Evolutionary conservation across 2,329 filamentous ascomycete genomes (phyloP).

Genomic region (Xylariaceae sp.): DNA sequence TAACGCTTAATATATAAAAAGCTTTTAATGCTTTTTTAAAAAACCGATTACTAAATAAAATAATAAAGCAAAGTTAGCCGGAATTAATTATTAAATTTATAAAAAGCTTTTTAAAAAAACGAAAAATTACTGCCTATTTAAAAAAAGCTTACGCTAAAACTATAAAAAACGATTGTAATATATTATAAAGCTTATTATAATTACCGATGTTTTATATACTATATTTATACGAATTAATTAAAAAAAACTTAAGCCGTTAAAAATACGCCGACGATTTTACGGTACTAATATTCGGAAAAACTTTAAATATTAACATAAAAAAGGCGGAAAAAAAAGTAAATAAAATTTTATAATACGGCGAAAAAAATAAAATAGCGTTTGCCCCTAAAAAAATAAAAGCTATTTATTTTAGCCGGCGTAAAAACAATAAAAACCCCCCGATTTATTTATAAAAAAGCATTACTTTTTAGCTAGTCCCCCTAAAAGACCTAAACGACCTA

Average conservation of each 20-base stretch:
- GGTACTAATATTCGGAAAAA: constrained; percentile 4
- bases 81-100: constrained; percentile 1
- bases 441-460: not conserved
- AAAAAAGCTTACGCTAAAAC: not conserved
- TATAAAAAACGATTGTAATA: constrained; percentile 3
- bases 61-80: constrained; percentile 1
- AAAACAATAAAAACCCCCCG: not conserved
- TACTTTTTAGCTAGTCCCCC: no score
- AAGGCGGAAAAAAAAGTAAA: not conserved
- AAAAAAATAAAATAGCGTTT: constrained; percentile 2
- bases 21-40: constrained; percentile 2
- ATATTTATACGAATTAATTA: constrained; percentile 6
- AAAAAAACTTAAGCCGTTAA: constrained; percentile 1
- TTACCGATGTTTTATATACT: constrained; percentile 11
- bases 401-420: constrained; percentile 2
- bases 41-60: constrained; percentile 4
- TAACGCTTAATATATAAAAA: constrained; percentile 6
- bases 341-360: constrained; percentile 5
- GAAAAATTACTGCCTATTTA: not conserved
- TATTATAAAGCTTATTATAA: constrained; percentile 1
- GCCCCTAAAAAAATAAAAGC: constrained; percentile 3
- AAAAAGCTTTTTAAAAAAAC: constrained; percentile 7
- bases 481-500: no score
- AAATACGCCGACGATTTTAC: constrained; percentile 1
- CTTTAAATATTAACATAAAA: not conserved